Conservation (phyloP, 768 basidiomycete species). For the Panaeolus papilionaceus region DNA sequence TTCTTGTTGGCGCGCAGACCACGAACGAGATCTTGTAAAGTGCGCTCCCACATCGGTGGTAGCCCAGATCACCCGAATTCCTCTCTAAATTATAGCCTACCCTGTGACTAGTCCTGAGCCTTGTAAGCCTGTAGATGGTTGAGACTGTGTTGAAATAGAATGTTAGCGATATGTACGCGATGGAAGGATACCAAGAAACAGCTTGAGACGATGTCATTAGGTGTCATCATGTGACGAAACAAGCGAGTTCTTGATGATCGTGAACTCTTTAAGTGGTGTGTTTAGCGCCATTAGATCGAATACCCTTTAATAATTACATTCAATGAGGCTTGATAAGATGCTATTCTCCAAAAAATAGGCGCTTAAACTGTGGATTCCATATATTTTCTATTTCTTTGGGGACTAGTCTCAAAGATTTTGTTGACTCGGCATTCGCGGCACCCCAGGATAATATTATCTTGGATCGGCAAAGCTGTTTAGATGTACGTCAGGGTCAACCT, state of each 20-base stretch:
- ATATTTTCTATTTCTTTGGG: not conserved
- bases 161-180: not conserved
- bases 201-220: slow-evolving; percentile 9
- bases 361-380: not conserved
- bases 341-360: not conserved
- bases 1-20: slow-evolving; percentile 95
- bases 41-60: slow-evolving; percentile 89
- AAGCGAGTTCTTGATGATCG: no score
- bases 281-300: slow-evolving; percentile 4
- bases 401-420: not conserved
- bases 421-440: not conserved
- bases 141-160: not conserved
- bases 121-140: not conserved
- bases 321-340: not conserved
- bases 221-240: slow-evolving; percentile 8
- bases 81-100: not conserved
- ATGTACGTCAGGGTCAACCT: slow-evolving; percentile 12
- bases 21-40: slow-evolving; percentile 93
- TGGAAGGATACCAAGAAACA: not conserved
- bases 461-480: not conserved
- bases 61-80: not conserved
- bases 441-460: not conserved
- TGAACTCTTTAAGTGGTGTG: not conserved
- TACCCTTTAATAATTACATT: not conserved
- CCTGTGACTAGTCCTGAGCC: not conserved